Percentiles rank a stretch among this genome's conserved stretches.
These are phyloP conservation scores for Volutella citrinella DNA, from an alignment of 2,329 filamentous ascomycete genomes.

Conservation along the genomic window DNA sequence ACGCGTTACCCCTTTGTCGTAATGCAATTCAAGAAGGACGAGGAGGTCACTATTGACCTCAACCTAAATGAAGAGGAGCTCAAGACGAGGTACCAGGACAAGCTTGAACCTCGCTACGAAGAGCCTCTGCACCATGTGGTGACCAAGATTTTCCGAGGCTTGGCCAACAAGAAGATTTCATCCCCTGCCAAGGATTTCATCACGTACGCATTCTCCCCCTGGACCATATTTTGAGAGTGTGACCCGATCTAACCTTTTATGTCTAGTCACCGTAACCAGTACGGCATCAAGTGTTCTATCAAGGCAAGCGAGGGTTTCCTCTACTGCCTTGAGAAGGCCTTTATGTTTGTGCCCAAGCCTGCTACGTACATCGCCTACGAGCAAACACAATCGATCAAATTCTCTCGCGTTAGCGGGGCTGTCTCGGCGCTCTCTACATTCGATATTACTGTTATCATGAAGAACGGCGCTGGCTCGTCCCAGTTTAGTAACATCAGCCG, in stretches of 20 bases:
- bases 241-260: conserved; percentile 27
- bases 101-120: conserved; percentile 85
- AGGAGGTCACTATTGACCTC: conserved; percentile 92
- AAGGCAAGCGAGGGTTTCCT: conserved; percentile 98
- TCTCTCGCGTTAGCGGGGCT: conserved; percentile 92
- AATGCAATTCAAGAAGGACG: conserved; percentile 98
- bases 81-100: conserved; percentile 82
- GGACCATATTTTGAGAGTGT: conserved; percentile 3
- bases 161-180: conserved; percentile 93
- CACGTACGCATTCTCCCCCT: conserved; percentile 48
- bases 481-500: conserved; percentile 99
- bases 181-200: conserved; percentile 92
- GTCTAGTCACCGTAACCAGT: conserved; percentile 78
- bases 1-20: conserved; percentile 97
- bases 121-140: conserved; percentile 91
- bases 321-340: conserved; percentile 95
- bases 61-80: conserved; percentile 93
- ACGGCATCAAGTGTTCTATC: conserved; percentile 99
- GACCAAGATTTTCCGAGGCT: conserved; percentile 89
- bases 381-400: conserved; percentile 85
- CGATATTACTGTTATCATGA: conserved; percentile 91
- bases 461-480: conserved; percentile 80
- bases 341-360: conserved; percentile 98
- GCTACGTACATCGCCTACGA: conserved; percentile 97
- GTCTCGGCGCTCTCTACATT: conserved; percentile 94